Evolutionary conservation across 2,329 filamentous ascomycete genomes (phyloP), one percentile per base, ranked within the genome.

Genomic region (Calycina marina): DNA sequence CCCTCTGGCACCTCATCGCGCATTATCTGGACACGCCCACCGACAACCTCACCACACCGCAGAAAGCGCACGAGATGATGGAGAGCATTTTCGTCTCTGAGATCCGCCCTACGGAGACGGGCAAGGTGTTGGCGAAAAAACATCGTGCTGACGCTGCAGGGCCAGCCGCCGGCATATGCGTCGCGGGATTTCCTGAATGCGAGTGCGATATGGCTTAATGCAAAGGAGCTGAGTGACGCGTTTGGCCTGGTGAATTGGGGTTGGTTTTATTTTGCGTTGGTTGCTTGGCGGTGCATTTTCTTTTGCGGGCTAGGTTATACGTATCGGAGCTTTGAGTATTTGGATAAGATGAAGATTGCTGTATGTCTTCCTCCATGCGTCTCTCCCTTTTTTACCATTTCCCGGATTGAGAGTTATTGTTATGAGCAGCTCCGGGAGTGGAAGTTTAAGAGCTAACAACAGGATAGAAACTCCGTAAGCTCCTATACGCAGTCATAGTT

Each of bases 1-100:
- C 79, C 0, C 58, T 88, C 1, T 88, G 80, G 79, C 67, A 80
- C 3, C 78, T 81, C 40, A 69, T 86, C 9, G 79, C 69, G 0
- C 65, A 82, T 46, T 60, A 85, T 17, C 65, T 84, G 45, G 81
- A 80, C 9, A 72, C 71, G 5, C 80, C 79, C 0, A 69, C 68
- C 1, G 63, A 64, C 14, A 65, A 62, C 41, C 72, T 84, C 47
- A 60, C 62, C 2, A 69, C 63, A 1, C 61, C 69, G 0, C 55
- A 56, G 4, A 59, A 62, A 18, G 72, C 75, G 2, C 72, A 65
- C 41, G 59, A 59, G 2, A 65, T 73, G 47, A 76, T 84, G 69
- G 78, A 86, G 43, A 69, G 67, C 0, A 56, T 85, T 1, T 52
- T 82, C 12, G 55, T 69, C 16, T 64, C 73, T 16, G 80, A 86